A percentile compares a stretch with the other conserved stretches of the same genome.
phyloP scores from a whole-genome alignment of 2,329 filamentous ascomycete genomes.

The Lojkania enalia region DNA sequence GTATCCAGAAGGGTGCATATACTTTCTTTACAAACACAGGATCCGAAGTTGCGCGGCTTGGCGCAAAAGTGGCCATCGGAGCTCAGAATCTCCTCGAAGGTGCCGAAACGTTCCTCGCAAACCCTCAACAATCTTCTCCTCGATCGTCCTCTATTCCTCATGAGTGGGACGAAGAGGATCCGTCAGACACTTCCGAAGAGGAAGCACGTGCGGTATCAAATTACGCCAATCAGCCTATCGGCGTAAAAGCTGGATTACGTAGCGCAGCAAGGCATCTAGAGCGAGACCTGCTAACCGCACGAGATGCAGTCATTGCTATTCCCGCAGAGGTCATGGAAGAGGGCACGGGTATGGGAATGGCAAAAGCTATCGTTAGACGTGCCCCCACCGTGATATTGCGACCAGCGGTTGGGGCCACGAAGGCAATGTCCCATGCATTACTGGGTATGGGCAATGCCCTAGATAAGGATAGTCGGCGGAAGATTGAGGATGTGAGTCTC shows the following conservation, averaged over 20 bases:
- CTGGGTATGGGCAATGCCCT: slow-evolving; percentile 91
- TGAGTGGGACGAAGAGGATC: slow-evolving; percentile 58
- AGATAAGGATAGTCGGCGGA: slow-evolving; percentile 78
- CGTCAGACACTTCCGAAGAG: slow-evolving; percentile 66
- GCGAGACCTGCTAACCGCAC: slow-evolving; percentile 81
- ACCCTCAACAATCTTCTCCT: slow-evolving; percentile 36
- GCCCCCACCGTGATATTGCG: slow-evolving; percentile 93
- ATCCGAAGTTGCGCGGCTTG: slow-evolving; percentile 89
- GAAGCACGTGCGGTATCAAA: slow-evolving; percentile 80
- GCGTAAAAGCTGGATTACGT: slow-evolving; percentile 81
- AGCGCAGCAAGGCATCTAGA: slow-evolving; percentile 82
- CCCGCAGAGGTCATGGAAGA: slow-evolving; percentile 90
- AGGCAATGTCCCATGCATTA: slow-evolving; percentile 84
- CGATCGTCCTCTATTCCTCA: slow-evolving; percentile 23
- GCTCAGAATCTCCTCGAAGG: slow-evolving; percentile 92
- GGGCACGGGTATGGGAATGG: slow-evolving; percentile 76
- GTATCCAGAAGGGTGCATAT: slow-evolving; percentile 85
- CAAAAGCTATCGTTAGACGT: slow-evolving; percentile 74
- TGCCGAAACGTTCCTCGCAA: slow-evolving; percentile 76
- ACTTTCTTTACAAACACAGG: slow-evolving; percentile 93
- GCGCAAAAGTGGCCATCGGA: slow-evolving; percentile 90
- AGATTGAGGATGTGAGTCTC: slow-evolving; percentile 82
- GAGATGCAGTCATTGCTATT: slow-evolving; percentile 92
- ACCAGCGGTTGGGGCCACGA: slow-evolving; percentile 86
- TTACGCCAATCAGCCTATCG: slow-evolving; percentile 92